phyloP scores from a whole-genome alignment of 768 basidiomycete species.

The Kwoniella europaea region DNA sequence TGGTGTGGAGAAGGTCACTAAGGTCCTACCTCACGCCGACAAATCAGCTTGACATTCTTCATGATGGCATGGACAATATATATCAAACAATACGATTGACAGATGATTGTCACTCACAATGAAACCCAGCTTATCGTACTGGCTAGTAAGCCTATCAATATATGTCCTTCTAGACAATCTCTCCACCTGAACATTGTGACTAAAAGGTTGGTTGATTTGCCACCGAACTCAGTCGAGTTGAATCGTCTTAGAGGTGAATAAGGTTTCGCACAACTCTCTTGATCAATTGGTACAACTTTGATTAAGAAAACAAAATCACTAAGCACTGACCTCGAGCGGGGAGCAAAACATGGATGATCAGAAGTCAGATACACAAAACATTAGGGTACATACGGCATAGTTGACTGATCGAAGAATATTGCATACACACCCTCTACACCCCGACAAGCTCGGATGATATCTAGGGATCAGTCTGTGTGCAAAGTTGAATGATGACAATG shows the following conservation, averaged over 20 bases:
- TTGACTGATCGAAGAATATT: background rate
- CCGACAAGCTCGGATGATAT: background rate
- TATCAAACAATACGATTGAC: background rate
- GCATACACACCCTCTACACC: background rate
- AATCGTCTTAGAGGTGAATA: background rate
- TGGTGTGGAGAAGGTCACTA: slow-evolving; percentile 52
- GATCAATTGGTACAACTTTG: too few species aligned
- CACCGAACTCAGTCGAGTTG: background rate
- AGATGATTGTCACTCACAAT: background rate
- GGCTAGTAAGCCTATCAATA: slow-evolving; percentile 35
- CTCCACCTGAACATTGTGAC: slow-evolving; percentile 22
- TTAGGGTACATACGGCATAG: background rate
- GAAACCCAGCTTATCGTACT: slow-evolving; percentile 17
- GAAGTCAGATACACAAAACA: too few species aligned
- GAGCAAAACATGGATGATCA: too few species aligned
- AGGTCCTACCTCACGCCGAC: slow-evolving; percentile 20
- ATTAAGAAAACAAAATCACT: too few species aligned
- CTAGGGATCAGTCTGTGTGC: background rate
- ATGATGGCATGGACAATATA: background rate
- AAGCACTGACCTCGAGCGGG: too few species aligned
- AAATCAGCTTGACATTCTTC: too few species aligned
- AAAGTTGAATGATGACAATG: slow-evolving; percentile 1
- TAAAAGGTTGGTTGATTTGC: background rate
- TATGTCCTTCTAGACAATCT: slow-evolving; percentile 34
- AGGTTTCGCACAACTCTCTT: background rate